Percentiles rank a stretch among this genome's conserved stretches.
Evolutionary conservation across 1,139 yeast species (phyloP).

Genomic region (Zygoascus sp.): DNA sequence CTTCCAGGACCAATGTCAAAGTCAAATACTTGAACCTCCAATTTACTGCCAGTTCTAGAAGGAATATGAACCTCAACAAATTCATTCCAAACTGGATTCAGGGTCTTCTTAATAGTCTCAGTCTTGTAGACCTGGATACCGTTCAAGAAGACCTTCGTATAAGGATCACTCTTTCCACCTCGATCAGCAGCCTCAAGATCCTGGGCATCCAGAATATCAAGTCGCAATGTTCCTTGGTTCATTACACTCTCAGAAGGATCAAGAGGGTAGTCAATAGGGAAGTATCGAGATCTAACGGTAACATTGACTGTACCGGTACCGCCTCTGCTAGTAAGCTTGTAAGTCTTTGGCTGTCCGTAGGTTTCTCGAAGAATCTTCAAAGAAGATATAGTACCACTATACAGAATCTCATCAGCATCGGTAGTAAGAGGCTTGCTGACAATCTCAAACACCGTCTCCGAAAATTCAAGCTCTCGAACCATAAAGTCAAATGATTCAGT

Average conservation of each 20-base stretch:
- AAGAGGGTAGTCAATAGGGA: constrained; percentile 63
- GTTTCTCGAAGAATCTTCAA: constrained; percentile 61
- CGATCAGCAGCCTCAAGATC: constrained; percentile 78
- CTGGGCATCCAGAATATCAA: constrained; percentile 62
- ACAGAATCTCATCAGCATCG: constrained; percentile 50
- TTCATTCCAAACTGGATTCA: constrained; percentile 86
- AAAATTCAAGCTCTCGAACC: constrained; percentile 72
- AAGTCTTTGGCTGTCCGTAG: constrained; percentile 53
- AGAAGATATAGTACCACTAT: constrained; percentile 66
- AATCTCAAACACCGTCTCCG: constrained; percentile 59
- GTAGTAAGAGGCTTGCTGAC: constrained; percentile 49
- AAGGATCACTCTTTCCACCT: constrained; percentile 93
- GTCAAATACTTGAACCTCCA: constrained; percentile 62
- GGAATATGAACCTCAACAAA: constrained; percentile 47
- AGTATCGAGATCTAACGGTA: constrained; percentile 65
- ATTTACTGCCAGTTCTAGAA: constrained; percentile 56
- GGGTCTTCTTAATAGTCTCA: constrained; percentile 75
- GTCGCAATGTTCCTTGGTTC: constrained; percentile 69
- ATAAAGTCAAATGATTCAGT: constrained; percentile 67
- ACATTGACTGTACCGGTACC: constrained; percentile 47
- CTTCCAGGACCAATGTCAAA: constrained; percentile 91
- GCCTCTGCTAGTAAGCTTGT: constrained; percentile 44
- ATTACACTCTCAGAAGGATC: constrained; percentile 73
- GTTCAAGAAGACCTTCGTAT: constrained; percentile 60
- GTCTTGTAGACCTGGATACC: constrained; percentile 65